Evolutionary conservation across 2,329 filamentous ascomycete genomes (phyloP), one percentile per base, ranked within the genome.

Genomic region (Penicillium sp.): DNA sequence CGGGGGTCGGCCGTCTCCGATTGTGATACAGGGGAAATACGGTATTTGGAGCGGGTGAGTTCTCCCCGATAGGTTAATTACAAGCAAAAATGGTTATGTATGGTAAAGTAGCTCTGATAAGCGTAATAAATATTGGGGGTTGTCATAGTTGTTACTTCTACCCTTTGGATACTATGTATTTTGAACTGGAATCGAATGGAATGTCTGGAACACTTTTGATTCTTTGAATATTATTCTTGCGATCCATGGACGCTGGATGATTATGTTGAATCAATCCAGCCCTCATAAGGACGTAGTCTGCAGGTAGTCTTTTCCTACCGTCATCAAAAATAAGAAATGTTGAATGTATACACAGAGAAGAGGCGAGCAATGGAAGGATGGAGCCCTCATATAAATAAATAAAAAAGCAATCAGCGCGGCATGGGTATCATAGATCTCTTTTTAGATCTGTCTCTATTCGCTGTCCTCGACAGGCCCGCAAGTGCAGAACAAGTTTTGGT

Each of bases 401-500:
- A 54, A 42, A 50, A 54, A 45, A 28, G 26, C 40, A 48, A 37
- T 43, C 35, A 47, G 49, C 54, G 49, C 57, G 60, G 61, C 55
- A 59, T 61, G 66, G 66, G 66, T 69, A 68, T 69, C 65, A 65
- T 63, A 61, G 49, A 57, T 49, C 46, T 40, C 41, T 40, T 3
- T 40, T n/a, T 8, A 43, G 45, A 48, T 43, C 39, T 48, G 28
- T 31, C 17, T 63, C 62, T 65, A 69, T 43, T 72, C 71, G 33
- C 66, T 65, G 37, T 75, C 71, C 69, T 88, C 86, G 7, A 95
- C 87, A 0, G 90, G 88, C 34, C 87, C 85, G 68, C 90, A 96
- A 9, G 88, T 94, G 76, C 90, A 96, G 78, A 95, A 95, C 53
- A 96, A 80, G 73, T 96, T 95, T 63, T 84, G 80, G 65, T 96